Base-by-base conservation (phyloP, 768 basidiomycete species). In the Amanita rubescens region DNA sequence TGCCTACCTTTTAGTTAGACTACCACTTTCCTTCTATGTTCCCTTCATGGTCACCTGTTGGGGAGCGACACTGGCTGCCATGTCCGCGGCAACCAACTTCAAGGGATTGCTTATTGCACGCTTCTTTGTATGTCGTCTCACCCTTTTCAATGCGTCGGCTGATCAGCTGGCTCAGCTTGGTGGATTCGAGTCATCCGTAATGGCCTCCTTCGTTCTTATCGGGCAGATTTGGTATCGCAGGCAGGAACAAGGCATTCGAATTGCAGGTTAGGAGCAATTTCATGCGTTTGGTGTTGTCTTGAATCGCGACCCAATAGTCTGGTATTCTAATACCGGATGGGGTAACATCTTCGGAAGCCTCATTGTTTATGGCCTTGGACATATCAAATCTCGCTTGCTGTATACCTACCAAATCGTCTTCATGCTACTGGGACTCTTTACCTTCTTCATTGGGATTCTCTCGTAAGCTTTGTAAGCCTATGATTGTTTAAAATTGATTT, bases 171-270 rank as follows among this genome's bases (percentile, higher is more conserved):
- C 34, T 38, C 22, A 71, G 69, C 65, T 71, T n/a, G 69, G 69
- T 15, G 62, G 45, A 5, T 67, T 69, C 43, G 68, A 71, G 58
- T 63, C 68, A 5, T 69, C 69, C 0, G 58, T 69, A 8, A 60
- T 59, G 41, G 59, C 63, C 10, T 62, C 69, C 2, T 67, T 68
- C 43, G 61, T 71, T 24, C 58, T 71, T 5, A 60, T 65, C 0
- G 63, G 63, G 1, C 69, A 71, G 48, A 67, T 67, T 9, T 71
- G 68, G 68, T 71, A 71, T 58, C 63, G 66, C 27, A 56, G 69
- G 37, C 67, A 64, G 20, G 69, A 71, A 52, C 69, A 71, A 54
- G 68, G 69, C 2, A 59, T 65, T 34, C 61, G 69, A 7, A 56
- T 69, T 14, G 67, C 67, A 19, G 57, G 68, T 68, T 46, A 53